Conservation (phyloP, 2,329 filamentous ascomycete species). For the Colletotrichum costaricense region DNA sequence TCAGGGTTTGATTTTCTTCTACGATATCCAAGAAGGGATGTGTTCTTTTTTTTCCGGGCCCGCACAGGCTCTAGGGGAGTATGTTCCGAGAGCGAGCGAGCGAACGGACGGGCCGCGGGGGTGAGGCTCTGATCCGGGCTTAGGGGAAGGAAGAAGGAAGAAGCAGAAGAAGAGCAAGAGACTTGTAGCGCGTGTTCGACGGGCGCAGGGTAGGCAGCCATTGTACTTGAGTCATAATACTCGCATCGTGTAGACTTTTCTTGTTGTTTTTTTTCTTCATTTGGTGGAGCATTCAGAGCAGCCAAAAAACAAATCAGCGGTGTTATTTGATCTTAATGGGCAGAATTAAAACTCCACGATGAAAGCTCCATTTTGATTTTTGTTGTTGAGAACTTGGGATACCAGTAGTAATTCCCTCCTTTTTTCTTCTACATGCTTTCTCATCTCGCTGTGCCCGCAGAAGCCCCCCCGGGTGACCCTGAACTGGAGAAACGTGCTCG, state of each 20-base stretch:
- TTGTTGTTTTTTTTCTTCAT: neutral
- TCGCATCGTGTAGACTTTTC: conserved; percentile 17
- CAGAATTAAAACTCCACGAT: neutral
- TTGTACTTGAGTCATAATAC: conserved; percentile 36
- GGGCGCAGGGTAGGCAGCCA: conserved; percentile 12
- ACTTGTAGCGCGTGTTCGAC: conserved; percentile 7
- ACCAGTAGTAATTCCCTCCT: neutral
- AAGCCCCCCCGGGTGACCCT: neutral
- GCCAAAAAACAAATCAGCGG: neutral
- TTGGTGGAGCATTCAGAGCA: conserved; percentile 10
- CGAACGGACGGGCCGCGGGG: neutral
- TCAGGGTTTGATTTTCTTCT: neutral
- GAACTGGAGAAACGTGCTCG: neutral
- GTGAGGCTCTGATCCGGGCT: neutral
- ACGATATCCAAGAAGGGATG: conserved; percentile 14
- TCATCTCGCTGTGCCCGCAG: neutral
- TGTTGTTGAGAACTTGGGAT: neutral
- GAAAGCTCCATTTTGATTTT: neutral
- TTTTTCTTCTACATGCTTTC: neutral
- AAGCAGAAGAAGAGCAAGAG: neutral
- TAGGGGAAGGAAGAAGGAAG: neutral
- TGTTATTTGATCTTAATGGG: neutral
- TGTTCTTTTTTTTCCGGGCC: conserved; percentile 1
- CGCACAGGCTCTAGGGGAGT: neutral
- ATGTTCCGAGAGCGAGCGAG: neutral